phyloP scores from a whole-genome alignment of 768 basidiomycete species.

The Clitopilus passeckerianus region DNA sequence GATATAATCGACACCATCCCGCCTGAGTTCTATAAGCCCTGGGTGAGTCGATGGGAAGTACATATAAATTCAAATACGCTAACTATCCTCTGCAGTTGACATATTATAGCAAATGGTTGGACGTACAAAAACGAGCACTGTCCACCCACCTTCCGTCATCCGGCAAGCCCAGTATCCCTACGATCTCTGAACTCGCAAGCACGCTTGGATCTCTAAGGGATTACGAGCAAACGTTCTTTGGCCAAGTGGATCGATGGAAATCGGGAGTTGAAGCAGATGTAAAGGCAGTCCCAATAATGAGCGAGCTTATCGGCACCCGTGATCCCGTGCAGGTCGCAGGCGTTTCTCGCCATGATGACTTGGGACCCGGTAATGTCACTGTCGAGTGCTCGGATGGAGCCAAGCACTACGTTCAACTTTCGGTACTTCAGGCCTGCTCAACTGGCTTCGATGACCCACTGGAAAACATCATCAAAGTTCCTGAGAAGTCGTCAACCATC shows the following conservation, averaged over 20 bases:
- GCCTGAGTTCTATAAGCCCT: neutral
- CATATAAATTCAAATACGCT: neutral
- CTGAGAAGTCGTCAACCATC: slow-evolving; percentile 16
- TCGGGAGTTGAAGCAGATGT: neutral
- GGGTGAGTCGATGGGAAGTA: neutral
- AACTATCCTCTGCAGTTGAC: neutral
- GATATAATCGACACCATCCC: neutral
- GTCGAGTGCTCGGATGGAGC: neutral
- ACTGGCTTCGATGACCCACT: neutral
- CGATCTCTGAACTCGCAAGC: neutral
- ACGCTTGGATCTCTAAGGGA: neutral
- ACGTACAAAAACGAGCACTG: neutral
- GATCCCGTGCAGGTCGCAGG: neutral
- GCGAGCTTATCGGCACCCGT: neutral
- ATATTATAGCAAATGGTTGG: neutral
- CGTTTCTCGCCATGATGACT: neutral
- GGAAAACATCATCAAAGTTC: slow-evolving; percentile 15
- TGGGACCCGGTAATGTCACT: neutral
- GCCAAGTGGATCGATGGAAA: neutral
- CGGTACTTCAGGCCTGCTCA: neutral
- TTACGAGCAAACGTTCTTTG: neutral
- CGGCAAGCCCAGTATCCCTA: neutral
- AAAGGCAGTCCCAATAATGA: neutral
- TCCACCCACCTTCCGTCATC: neutral
- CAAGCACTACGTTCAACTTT: neutral